phyloP scores from a whole-genome alignment of 176 grass and related monocot genomes.

The Aegilops longissima region DNA sequence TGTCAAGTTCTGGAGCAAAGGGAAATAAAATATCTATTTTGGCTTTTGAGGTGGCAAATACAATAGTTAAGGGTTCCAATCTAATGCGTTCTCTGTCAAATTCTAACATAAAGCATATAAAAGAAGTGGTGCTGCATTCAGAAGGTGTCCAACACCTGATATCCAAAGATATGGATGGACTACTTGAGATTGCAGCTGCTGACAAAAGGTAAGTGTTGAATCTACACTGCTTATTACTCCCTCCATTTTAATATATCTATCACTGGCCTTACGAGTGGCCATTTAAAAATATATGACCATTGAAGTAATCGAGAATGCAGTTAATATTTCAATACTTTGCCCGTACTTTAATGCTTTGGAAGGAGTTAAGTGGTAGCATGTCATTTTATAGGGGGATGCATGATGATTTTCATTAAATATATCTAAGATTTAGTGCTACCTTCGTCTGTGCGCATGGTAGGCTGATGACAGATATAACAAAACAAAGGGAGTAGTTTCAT shows the following conservation, averaged over 20 bases:
- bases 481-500: background rate
- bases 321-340: background rate
- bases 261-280: background rate
- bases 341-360: background rate
- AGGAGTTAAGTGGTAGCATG: background rate
- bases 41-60: constrained; percentile 97
- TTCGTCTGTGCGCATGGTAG: background rate
- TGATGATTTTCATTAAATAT: background rate
- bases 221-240: background rate
- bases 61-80: constrained; percentile 88
- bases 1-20: constrained; percentile 58
- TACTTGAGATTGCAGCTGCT: constrained; percentile 69
- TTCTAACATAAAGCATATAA: constrained; percentile 78
- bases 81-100: constrained; percentile 89
- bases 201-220: constrained; percentile 77
- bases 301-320: background rate
- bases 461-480: background rate
- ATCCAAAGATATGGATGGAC: constrained; percentile 84
- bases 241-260: background rate
- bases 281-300: background rate
- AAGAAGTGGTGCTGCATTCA: constrained; percentile 75
- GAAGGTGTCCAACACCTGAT: constrained; percentile 85
- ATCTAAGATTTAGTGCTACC: background rate
- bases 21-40: constrained; percentile 86
- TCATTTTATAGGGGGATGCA: background rate